Evolutionary conservation across 2,329 filamentous ascomycete genomes (phyloP).

Genomic region (Trichoderma hamatum): DNA sequence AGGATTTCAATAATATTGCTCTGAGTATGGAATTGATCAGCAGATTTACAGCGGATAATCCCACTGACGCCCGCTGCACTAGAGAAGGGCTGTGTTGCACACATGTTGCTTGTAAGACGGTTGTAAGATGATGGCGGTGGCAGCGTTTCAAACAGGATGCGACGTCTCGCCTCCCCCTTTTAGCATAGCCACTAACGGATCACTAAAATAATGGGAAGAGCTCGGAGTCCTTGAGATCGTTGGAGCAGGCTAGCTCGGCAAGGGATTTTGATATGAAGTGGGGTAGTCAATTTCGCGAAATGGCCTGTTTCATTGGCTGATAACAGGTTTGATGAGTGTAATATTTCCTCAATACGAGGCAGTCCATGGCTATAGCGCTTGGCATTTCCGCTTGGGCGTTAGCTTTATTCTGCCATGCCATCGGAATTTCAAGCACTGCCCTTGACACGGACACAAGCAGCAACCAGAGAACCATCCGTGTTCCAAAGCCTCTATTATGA

Average conservation of each 20-base stretch:
- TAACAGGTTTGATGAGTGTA: background rate
- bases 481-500: background rate
- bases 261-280: background rate
- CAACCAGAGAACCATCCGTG: background rate
- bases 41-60: background rate
- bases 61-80: background rate
- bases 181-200: background rate
- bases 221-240: background rate
- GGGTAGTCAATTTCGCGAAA: background rate
- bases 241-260: too few species aligned
- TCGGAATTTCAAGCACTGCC: too few species aligned
- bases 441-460: background rate
- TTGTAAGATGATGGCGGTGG: background rate
- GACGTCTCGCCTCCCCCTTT: background rate
- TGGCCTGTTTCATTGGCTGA: background rate
- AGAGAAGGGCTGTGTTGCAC: background rate
- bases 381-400: too few species aligned
- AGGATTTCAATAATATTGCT: background rate
- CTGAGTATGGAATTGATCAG: background rate
- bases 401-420: too few species aligned
- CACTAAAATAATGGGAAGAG: background rate
- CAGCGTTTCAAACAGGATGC: background rate
- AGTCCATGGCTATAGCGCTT: background rate
- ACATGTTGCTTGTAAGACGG: background rate
- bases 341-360: background rate